Evolutionary conservation across 495 filamentous ascomycete genomes (phyloP).

Genomic region (Hypoxylon fuscum): DNA sequence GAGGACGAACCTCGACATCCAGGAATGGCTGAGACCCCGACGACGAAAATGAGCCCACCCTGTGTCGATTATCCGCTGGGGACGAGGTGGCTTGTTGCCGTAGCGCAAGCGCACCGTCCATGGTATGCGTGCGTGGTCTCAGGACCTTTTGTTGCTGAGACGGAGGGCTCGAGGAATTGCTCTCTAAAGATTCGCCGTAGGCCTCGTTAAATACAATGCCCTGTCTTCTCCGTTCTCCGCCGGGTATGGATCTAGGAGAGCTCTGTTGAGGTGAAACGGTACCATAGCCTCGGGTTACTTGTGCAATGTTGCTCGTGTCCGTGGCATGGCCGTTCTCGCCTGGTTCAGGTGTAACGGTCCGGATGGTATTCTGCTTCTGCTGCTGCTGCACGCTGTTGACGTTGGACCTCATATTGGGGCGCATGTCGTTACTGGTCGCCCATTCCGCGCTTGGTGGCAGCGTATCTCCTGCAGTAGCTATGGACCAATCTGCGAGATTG

Average conservation of each 20-base stretch:
- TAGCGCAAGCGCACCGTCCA: conserved; percentile 56
- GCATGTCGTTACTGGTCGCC: conserved; percentile 29
- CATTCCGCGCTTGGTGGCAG: conserved; percentile 39
- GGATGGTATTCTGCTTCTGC: conserved; percentile 55
- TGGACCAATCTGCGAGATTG: conserved; percentile 48
- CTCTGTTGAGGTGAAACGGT: conserved; percentile 50
- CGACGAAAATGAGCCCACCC: conserved; percentile 66
- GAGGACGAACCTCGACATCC: conserved; percentile 50
- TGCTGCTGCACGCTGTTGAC: conserved; percentile 26
- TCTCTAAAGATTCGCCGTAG: conserved; percentile 53
- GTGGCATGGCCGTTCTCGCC: conserved; percentile 42
- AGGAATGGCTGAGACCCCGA: conserved; percentile 49
- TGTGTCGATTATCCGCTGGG: conserved; percentile 52
- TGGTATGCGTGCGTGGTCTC: conserved; percentile 61
- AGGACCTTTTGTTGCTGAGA: conserved; percentile 44
- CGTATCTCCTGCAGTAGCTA: conserved; percentile 45
- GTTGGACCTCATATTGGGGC: conserved; percentile 31
- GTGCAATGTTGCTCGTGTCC: conserved; percentile 40
- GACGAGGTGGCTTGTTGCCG: conserved; percentile 51
- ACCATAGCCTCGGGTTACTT: conserved; percentile 43
- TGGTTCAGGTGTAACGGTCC: conserved; percentile 64
- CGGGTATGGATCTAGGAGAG: conserved; percentile 56
- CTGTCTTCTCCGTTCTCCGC: conserved; percentile 53
- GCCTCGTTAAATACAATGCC: conserved; percentile 63
- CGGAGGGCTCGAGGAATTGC: conserved; percentile 49